Base-by-base conservation (phyloP, 139 green algal genomes). In the Volvox reticuliferus region DNA sequence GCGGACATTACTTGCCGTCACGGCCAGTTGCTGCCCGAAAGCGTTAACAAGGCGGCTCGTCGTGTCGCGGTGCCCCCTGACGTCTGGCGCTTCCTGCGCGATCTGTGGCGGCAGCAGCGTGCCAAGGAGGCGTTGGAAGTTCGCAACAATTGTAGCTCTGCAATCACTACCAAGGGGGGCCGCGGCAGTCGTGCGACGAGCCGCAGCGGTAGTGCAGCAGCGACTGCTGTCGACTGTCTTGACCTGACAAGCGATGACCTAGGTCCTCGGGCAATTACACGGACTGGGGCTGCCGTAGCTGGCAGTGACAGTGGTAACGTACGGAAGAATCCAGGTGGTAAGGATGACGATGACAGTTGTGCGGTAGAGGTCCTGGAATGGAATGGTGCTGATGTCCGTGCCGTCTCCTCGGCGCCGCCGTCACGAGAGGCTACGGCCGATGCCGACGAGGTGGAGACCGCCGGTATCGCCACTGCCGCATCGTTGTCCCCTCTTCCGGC, bases 1-100 rank as follows among this genome's bases (percentile, higher is more conserved):
- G 82, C 89, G 28, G 88, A 82, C 55, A 90, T 98, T 50, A 86
- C 82, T 33, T 98, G 96, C 91, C 92, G 89, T 14, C 96, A 97
- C 89, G 94, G 94, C 61, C 30, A 76, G 20, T 91, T 98, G 80
- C 26, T 92, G 36, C 94, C 95, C 24, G 92, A 94, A 77, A 28
- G 36, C 14, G 26, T 37, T 19, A 79, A 68, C 35, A 82, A 75
- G 28, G 55, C 73, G 28, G 87, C 93, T 22, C 92, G 87, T 33
- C 92, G 94, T 26, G 55, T 92, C 3, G 91, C 88, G 1, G 79
- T 97, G 5, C 92, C 94, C 0, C n/a, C 28, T 5, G 81, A 93
- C 50, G 91, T 95, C 30, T 97, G 92, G 91, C 2, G 12, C 30
- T 93, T 92, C 50, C 83, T 97, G 67, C 88, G 91, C 37, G 68